phyloP scores from a whole-genome alignment of 805 yeast species.

The Wickerhamomyces bisporus region DNA sequence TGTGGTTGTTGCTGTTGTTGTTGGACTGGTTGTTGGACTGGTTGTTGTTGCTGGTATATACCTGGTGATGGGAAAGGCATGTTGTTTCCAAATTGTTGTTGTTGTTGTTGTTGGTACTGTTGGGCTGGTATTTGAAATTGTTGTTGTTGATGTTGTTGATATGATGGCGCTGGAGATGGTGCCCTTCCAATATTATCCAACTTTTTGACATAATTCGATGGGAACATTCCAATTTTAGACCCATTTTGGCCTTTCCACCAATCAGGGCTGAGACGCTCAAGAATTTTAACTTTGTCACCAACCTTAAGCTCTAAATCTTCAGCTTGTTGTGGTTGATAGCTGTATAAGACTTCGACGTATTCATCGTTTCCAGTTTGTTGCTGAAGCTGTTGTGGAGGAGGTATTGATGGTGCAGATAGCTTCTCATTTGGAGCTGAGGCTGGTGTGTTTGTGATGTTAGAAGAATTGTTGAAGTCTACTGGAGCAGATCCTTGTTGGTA shows the following conservation, averaged over 20 bases:
- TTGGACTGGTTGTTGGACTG: slow-evolving; percentile 23
- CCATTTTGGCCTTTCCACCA: slow-evolving; percentile 85
- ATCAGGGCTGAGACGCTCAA: slow-evolving; percentile 71
- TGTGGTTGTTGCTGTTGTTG: slow-evolving; percentile 28
- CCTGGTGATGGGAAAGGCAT: slow-evolving; percentile 8
- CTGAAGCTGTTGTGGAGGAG: no score
- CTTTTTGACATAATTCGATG: slow-evolving; percentile 72
- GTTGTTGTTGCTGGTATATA: slow-evolving; percentile 17
- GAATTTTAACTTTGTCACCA: slow-evolving; percentile 67
- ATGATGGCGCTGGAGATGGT: slow-evolving; percentile 10
- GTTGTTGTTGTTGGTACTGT: slow-evolving; percentile 7
- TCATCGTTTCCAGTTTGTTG: slow-evolving; percentile 26
- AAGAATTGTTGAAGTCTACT: slow-evolving; percentile 30
- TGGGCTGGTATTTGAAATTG: slow-evolving; percentile 8
- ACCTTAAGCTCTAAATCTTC: slow-evolving; percentile 62
- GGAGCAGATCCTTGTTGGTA: slow-evolving; percentile 48
- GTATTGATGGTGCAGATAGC: slow-evolving; percentile 11
- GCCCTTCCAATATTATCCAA: slow-evolving; percentile 7
- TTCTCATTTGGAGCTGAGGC: slow-evolving; percentile 7
- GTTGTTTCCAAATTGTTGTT: slow-evolving; percentile 12
- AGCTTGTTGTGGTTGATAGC: slow-evolving; percentile 65
- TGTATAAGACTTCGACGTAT: slow-evolving; percentile 66
- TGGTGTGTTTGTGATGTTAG: slow-evolving; percentile 4
- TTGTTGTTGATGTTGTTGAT: slow-evolving; percentile 11
- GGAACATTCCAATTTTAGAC: slow-evolving; percentile 75